Evolutionary conservation across 108 stramenopile species (phyloP).

Genomic region (Pseudonitzschia delicatissima): DNA sequence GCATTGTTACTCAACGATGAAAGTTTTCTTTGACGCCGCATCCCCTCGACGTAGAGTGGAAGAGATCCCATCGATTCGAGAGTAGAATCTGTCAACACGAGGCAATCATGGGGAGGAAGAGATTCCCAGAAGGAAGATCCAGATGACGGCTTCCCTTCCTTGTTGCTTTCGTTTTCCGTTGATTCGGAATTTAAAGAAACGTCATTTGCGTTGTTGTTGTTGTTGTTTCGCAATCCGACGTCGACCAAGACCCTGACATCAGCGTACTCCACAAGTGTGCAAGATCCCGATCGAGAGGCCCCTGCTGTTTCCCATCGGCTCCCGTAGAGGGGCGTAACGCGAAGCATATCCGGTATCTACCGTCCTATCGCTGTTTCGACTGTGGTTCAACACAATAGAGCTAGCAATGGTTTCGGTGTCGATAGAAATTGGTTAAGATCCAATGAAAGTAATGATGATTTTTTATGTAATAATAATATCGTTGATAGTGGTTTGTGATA

Average conservation of each 20-base stretch:
- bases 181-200: too few species aligned
- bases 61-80: constrained; percentile 49
- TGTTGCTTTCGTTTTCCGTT: not conserved
- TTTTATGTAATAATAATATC: too few species aligned
- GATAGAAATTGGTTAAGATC: too few species aligned
- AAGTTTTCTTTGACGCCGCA: not conserved
- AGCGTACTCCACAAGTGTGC: constrained; percentile 83
- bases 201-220: not conserved
- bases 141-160: not conserved
- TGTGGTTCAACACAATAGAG: too few species aligned
- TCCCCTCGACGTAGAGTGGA: constrained; percentile 29
- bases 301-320: constrained; percentile 37
- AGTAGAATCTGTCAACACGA: constrained; percentile 74
- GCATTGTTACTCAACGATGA: not conserved
- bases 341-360: too few species aligned
- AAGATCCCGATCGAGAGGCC: constrained; percentile 50
- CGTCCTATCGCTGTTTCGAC: too few species aligned
- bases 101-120: constrained; percentile 62
- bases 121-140: constrained; percentile 8
- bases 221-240: constrained; percentile 40
- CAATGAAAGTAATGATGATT: too few species aligned
- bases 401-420: too few species aligned
- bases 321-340: constrained; percentile 82
- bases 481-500: too few species aligned
- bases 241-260: constrained; percentile 65